These are phyloP conservation scores for Biscutella laevigata DNA, from an alignment of 441 rosid genomes.

Conservation along the genomic window DNA sequence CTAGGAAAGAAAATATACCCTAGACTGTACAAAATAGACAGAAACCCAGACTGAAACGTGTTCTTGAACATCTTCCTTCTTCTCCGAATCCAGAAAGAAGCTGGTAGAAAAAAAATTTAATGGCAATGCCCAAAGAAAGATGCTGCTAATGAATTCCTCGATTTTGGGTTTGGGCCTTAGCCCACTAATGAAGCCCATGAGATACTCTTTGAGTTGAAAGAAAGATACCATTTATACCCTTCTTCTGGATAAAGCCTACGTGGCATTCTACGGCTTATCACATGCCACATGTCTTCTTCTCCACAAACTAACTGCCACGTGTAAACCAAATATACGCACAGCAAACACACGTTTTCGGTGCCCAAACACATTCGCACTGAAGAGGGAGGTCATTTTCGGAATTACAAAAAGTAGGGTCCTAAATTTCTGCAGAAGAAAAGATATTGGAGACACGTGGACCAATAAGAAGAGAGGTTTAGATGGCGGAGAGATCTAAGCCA, in stretches of 20 bases:
- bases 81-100: conserved; percentile 6
- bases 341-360: conserved; percentile 18
- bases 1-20: conserved; percentile 34
- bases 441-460: conserved; percentile 17
- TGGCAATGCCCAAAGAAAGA: not conserved
- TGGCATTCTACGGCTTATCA: conserved; percentile 15
- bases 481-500: conserved; percentile 25
- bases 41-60: conserved; percentile 92
- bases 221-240: not conserved
- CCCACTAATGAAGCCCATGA: not conserved
- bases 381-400: conserved; percentile 5
- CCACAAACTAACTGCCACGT: conserved; percentile 18
- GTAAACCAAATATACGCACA: not conserved
- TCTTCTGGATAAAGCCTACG: conserved; percentile 7
- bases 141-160: not conserved
- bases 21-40: conserved; percentile 83
- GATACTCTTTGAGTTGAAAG: not conserved
- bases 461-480: conserved; percentile 17
- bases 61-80: conserved; percentile 67
- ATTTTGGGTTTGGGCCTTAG: not conserved
- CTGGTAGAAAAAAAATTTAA: not conserved
- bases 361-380: not conserved
- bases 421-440: conserved; percentile 18
- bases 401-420: not conserved
- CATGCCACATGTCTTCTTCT: conserved; percentile 2